Evolutionary conservation across 441 rosid genomes (phyloP).

Genomic region (Daphne laureola): DNA sequence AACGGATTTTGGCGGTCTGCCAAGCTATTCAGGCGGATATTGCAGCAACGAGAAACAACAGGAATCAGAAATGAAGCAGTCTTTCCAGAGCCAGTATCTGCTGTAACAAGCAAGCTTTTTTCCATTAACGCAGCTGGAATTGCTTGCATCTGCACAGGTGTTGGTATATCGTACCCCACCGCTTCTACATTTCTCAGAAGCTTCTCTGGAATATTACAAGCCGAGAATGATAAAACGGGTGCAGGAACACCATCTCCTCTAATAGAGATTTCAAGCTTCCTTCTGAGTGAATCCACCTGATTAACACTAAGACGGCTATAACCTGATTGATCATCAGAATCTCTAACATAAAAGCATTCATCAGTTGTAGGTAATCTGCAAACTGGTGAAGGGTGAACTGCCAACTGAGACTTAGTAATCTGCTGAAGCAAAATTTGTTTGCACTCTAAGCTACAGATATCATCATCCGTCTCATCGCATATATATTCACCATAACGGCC

Average conservation of each 20-base stretch:
- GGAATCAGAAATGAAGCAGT: constrained; percentile 85
- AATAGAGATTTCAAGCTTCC: constrained; percentile 59
- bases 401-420: constrained; percentile 17
- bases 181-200: constrained; percentile 61
- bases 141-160: constrained; percentile 86
- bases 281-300: constrained; percentile 49
- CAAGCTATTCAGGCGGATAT: constrained; percentile 23
- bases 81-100: constrained; percentile 84
- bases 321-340: constrained; percentile 23
- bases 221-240: constrained; percentile 56
- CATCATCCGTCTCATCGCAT: constrained; percentile 77
- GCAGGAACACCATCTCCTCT: constrained; percentile 45
- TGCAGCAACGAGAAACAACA: constrained; percentile 51
- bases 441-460: constrained; percentile 85
- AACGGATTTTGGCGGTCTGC: constrained; percentile 36
- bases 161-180: constrained; percentile 68
- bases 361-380: constrained; percentile 47
- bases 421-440: constrained; percentile 38
- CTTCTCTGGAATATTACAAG: constrained; percentile 53
- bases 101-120: constrained; percentile 68
- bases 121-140: constrained; percentile 68
- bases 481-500: constrained; percentile 86
- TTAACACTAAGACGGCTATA: constrained; percentile 18
- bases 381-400: constrained; percentile 16
- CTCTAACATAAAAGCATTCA: constrained; percentile 72